Evolutionary conservation across 2,329 filamentous ascomycete species (phyloP), one percentile per base, ranked within the genome.

Genomic region (Exophiala dermatitidis): DNA sequence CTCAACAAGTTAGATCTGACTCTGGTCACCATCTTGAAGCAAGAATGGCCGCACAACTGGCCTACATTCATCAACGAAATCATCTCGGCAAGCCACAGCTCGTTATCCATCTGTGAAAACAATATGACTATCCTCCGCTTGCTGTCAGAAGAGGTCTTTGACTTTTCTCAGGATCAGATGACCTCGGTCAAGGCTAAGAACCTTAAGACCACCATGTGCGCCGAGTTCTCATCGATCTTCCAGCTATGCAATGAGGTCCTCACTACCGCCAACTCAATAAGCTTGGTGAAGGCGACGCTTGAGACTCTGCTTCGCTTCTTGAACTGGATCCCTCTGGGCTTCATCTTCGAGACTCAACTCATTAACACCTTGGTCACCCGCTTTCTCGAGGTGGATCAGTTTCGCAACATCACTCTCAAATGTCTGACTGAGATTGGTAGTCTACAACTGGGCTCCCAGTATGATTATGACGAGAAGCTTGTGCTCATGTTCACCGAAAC

Each of bases 31-130:
- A 91, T 98, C 60, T 77, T 98, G 67, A 98, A 98, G 79, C 93
- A 98, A 74, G 93, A 98, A 73, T 98, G 93, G 93, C 93, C 93
- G 53, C 91, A 97, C 74, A 95, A 98, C 77, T 98, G 94, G 93
- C 93, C 94, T 7, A 95, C 90, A 19, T 98, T 98, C 73, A 97
- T 98, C 80, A 97, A 97, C 77, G 93, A 98, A 76, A 98, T 98
- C 72, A 90, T 98, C 65, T 86, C 89, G 26, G 91, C 93, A 52
- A 97, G 90, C 73, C 90, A 95, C 69, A 91, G 88, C 63, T 96
- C 87, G 72, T 77, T 98, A 50, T 93, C 91, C 36, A 94, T 98
- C 65, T 98, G 94, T 80, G 93, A 98, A 75, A 98, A 98, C 77
- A 98, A 98, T 78, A 98, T 98, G 93, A 90, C 88, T 60, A 97